Base-by-base conservation (phyloP, 495 filamentous ascomycete species). In the Corynascus novoguineensis region DNA sequence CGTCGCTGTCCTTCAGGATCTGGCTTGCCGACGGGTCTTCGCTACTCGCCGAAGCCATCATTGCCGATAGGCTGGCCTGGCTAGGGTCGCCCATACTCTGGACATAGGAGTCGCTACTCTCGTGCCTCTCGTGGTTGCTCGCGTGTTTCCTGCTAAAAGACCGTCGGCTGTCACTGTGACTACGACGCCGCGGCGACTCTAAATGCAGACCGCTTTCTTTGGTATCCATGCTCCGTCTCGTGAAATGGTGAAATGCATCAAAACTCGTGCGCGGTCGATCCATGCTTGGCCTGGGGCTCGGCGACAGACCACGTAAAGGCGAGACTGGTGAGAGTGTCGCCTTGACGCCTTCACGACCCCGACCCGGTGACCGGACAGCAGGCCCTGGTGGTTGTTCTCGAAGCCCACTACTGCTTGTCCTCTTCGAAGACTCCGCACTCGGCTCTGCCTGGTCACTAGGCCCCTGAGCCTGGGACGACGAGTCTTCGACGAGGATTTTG, bases 21-120 rank as follows among this genome's bases (percentile, higher is more conserved):
- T 95, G 89, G 69, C 93, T 97, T 10, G 88, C 92, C 37, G 92
- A 93, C 40, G 82, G 88, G 37, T 90, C 87, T 40, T 89, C 86
- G 64, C 83, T 83, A 64, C 83, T 83, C 4, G 84, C 87, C n/a
- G 88, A 84, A 11, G 83, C 74, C 15, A 85, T 74, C 12, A 82
- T 76, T 14, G 85, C 86, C 17, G 88, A 90, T 37, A 85, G 80
- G 22, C 76, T 75, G 2, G 75, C 69, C 51, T 68, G 65, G 63
- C 69, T 67, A 40, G 82, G 86, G 8, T 84, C 85, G 37, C 87
- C 89, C 10, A 88, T 67, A 15, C 88, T 91, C 60, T 86, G 85
- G 1, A 85, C 81, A 48, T 86, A 87, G 3, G 90, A 96, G 59
- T 89, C 89, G 15, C 82, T 85, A n/a, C 86, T 85, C 45, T 79